These are phyloP conservation scores for Scedosporium apiospermum DNA, from an alignment of 2,329 filamentous ascomycete species.

Conservation along the genomic window DNA sequence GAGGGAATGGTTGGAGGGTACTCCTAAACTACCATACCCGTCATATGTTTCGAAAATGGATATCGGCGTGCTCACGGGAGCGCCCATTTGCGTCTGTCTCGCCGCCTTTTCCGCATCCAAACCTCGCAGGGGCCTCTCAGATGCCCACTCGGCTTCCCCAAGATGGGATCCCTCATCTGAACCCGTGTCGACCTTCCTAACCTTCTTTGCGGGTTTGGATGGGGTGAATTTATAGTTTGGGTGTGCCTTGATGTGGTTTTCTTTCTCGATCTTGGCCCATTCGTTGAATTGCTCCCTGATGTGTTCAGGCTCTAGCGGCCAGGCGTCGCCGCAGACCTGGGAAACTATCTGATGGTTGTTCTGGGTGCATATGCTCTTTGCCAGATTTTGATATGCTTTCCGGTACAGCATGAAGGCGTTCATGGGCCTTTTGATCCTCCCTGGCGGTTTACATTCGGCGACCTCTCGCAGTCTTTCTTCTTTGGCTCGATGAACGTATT, in stretches of 20 bases:
- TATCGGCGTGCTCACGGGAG: not conserved
- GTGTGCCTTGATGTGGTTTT: constrained; percentile 76
- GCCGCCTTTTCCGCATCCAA: constrained; percentile 10
- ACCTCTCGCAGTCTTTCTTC: constrained; percentile 61
- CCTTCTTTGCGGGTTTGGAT: constrained; percentile 48
- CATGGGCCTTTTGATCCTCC: constrained; percentile 84
- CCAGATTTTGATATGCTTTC: constrained; percentile 80
- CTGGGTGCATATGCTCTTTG: constrained; percentile 69
- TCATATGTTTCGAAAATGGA: constrained; percentile 2
- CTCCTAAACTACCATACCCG: not conserved
- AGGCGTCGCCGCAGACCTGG: constrained; percentile 75
- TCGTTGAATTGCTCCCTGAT: constrained; percentile 68
- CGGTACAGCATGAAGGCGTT: constrained; percentile 98
- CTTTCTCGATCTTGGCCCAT: constrained; percentile 70
- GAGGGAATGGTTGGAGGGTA: constrained; percentile 13
- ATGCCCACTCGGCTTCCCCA: constrained; percentile 21
- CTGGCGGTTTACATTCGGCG: constrained; percentile 54
- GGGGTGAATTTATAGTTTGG: constrained; percentile 93
- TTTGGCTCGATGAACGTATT: constrained; percentile 63
- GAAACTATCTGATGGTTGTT: constrained; percentile 95
- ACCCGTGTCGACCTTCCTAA: constrained; percentile 19
- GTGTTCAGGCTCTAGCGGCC: constrained; percentile 68
- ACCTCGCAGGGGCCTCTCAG: constrained; percentile 1
- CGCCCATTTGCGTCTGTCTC: not conserved
- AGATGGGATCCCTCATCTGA: constrained; percentile 28